Percentiles rank a stretch among this genome's conserved stretches.
phyloP scores from a whole-genome alignment of 371 early-diverging fungal species.

The Actinomortierella wolfii region DNA sequence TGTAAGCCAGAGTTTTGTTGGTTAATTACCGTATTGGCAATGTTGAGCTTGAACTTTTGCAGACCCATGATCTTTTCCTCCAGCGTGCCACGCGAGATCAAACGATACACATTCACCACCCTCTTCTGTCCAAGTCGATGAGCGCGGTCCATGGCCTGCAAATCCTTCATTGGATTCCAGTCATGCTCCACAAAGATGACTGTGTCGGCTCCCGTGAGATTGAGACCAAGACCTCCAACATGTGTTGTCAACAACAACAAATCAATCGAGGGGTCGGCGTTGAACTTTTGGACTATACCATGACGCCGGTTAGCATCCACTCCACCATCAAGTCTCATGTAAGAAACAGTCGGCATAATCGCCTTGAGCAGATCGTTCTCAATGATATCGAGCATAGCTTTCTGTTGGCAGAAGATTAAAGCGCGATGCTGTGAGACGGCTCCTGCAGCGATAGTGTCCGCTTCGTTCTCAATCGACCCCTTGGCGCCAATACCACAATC shows the following conservation, averaged over 20 bases:
- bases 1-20: slow-evolving; percentile 95
- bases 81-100: slow-evolving; percentile 89
- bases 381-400: slow-evolving; percentile 96
- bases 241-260: slow-evolving; percentile 96
- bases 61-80: slow-evolving; percentile 98
- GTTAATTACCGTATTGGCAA: slow-evolving; percentile 97
- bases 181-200: slow-evolving; percentile 99
- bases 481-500: slow-evolving; percentile 93
- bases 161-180: slow-evolving; percentile 99
- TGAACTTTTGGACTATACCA: slow-evolving; percentile 94
- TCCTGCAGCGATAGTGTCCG: slow-evolving; percentile 51
- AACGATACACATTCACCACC: slow-evolving; percentile 94
- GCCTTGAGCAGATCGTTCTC: slow-evolving; percentile 86
- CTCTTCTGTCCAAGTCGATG: slow-evolving; percentile 98
- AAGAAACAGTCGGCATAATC: slow-evolving; percentile 88
- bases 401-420: slow-evolving; percentile 97
- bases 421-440: slow-evolving; percentile 92
- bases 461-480: slow-evolving; percentile 44
- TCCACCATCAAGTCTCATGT: slow-evolving; percentile 96
- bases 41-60: slow-evolving; percentile 99
- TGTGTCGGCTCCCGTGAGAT: slow-evolving; percentile 98
- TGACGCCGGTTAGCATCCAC: slow-evolving; percentile 87
- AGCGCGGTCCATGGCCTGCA: slow-evolving; percentile 98
- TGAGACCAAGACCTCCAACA: slow-evolving; percentile 99
- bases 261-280: slow-evolving; percentile 95